Evolutionary conservation across 1,284 basidiomycete genomes (phyloP), one percentile per base, ranked within the genome.

Genomic region (Rhizoctonia solani): DNA sequence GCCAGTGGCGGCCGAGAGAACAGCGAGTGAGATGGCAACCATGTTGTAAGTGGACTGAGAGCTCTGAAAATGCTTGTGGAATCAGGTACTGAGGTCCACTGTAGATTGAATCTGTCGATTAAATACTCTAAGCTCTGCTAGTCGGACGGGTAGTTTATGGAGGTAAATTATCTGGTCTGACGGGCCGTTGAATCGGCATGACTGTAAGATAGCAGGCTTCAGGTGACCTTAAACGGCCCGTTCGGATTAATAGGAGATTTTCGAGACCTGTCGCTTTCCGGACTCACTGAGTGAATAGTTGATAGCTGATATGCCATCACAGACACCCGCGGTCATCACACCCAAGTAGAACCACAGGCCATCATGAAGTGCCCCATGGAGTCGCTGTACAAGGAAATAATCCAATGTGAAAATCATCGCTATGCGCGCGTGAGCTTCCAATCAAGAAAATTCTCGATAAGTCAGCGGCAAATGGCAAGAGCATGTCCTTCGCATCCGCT

Each of bases 11-110:
- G 59, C 49, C 2, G 37, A 23, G n/a, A 63, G 34, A 42, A 49
- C 59, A 25, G 47, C 59, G 25, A 50, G 42, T 8, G 59, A 49
- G 27, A 63, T 32, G 34, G 49, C 49, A 53, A 63, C 23, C 59
- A 63, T 63, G 32, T n/a, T 52, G 46, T n/a, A 50, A 27, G 32
- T 13, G 27, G n/a, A 32, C n/a, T 34, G 52, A 32, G 30, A 30
- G 52, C 52, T 34, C 29, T n/a, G 16, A 25, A 37, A 27, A 27
- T 21, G 27, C 29, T 13, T 29, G n/a, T 19, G n/a, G 44, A 19
- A 54, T 4, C 11, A 34, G 30, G 16, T 16, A 4, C n/a, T n/a
- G n/a, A n/a, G n/a, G n/a, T n/a, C n/a, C n/a, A n/a, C n/a, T n/a
- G n/a, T n/a, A n/a, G n/a, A n/a, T n/a, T n/a, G n/a, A n/a, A 21